Percentiles rank a stretch among this genome's conserved stretches.
These are phyloP conservation scores for Albophoma yamanashiensis DNA, from an alignment of 2,329 filamentous ascomycete species.

Conservation along the genomic window DNA sequence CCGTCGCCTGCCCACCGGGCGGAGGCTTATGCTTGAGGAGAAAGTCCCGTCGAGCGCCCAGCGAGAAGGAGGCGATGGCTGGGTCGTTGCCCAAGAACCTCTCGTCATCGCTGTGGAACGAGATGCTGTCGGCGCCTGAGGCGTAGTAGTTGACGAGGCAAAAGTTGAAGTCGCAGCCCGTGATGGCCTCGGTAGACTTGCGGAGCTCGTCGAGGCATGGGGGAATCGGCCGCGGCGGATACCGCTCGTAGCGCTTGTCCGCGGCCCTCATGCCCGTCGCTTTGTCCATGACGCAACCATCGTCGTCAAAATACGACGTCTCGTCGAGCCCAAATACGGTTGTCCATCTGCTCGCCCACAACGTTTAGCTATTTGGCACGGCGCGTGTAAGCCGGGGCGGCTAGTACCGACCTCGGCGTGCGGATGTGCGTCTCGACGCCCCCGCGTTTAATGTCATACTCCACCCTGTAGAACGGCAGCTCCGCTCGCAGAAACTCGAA, in stretches of 20 bases:
- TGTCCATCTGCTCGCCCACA: conserved; percentile 25
- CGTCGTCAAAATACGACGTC: conserved; percentile 47
- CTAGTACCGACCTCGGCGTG: conserved; percentile 31
- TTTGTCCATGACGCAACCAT: conserved; percentile 30
- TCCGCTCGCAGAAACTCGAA: conserved; percentile 63
- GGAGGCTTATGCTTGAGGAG: conserved; percentile 67
- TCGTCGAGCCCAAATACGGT: conserved; percentile 50
- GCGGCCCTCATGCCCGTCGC: conserved; percentile 26
- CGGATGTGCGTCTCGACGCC: conserved; percentile 50
- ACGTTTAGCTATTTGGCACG: background rate
- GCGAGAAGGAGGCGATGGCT: conserved; percentile 63
- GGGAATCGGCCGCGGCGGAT: conserved; percentile 59
- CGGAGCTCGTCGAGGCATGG: conserved; percentile 56
- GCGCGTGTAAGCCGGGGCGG: background rate
- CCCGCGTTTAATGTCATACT: conserved; percentile 60
- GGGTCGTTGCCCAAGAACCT: conserved; percentile 60
- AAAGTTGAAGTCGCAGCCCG: conserved; percentile 63
- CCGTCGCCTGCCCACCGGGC: conserved; percentile 17
- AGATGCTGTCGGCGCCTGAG: conserved; percentile 65
- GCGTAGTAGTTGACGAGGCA: conserved; percentile 78
- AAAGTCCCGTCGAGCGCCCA: conserved; percentile 66
- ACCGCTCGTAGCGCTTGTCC: conserved; percentile 44
- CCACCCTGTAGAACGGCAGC: conserved; percentile 65
- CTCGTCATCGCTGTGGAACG: conserved; percentile 74
- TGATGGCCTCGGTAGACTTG: conserved; percentile 51